Conservation (phyloP, 805 yeast genomes). For the Wickerhamomyces chambardii region DNA sequence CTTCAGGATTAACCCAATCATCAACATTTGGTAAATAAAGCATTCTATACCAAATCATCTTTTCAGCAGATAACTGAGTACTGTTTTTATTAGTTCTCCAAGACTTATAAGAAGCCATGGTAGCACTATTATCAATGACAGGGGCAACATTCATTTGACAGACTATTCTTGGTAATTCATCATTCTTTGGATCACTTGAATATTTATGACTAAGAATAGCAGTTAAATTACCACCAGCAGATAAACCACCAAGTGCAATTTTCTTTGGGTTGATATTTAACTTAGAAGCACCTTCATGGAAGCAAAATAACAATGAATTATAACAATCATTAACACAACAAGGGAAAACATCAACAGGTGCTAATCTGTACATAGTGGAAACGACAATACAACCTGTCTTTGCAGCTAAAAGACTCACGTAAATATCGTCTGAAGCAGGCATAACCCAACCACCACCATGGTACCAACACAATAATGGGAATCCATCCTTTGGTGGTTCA, state of each 20-base stretch:
- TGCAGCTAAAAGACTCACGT: slow-evolving; percentile 30
- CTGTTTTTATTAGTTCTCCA: slow-evolving; percentile 29
- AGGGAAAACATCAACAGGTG: slow-evolving; percentile 41
- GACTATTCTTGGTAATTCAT: slow-evolving; percentile 20
- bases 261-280: slow-evolving; percentile 21
- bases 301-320: slow-evolving; percentile 22
- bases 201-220: slow-evolving; percentile 19
- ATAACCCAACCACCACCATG: slow-evolving; percentile 40
- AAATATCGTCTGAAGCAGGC: slow-evolving; percentile 29
- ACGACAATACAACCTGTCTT: slow-evolving; percentile 27
- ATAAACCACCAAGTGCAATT: slow-evolving; percentile 34
- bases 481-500: slow-evolving; percentile 24
- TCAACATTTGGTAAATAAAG: slow-evolving; percentile 27
- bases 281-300: slow-evolving; percentile 14
- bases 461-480: slow-evolving; percentile 28
- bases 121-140: slow-evolving; percentile 33
- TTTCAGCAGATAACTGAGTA: slow-evolving; percentile 34
- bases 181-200: slow-evolving; percentile 9
- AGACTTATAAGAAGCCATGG: slow-evolving; percentile 23
- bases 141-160: slow-evolving; percentile 36
- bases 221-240: slow-evolving; percentile 31
- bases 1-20: slow-evolving; percentile 20
- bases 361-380: slow-evolving; percentile 37
- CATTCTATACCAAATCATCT: slow-evolving; percentile 36
- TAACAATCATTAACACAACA: slow-evolving; percentile 36